A percentile compares a stretch with the other conserved stretches of the same genome.
These are phyloP conservation scores for Trifolium dubium DNA, from an alignment of 306 rosid genomes.

Conservation along the genomic window DNA sequence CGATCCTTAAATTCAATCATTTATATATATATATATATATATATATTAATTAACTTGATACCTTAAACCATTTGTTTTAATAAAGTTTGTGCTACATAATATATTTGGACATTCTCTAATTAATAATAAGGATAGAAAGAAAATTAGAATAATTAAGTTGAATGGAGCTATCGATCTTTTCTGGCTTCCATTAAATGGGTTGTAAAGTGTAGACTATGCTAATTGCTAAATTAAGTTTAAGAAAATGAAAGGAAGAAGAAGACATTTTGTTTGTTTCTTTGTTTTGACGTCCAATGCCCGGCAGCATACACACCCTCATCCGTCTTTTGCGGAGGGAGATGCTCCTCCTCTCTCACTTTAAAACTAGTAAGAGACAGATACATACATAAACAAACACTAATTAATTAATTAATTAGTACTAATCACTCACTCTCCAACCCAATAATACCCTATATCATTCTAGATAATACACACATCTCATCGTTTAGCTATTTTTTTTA, in stretches of 20 bases:
- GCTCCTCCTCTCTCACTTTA: not conserved
- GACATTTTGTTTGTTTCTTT: constrained; percentile 36
- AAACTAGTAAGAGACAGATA: not conserved
- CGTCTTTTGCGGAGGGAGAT: constrained; percentile 61
- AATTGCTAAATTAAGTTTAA: not conserved
- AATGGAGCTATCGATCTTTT: constrained; percentile 26
- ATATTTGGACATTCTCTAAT: too few relatives aligned
- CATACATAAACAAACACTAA: not conserved
- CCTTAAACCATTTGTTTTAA: too few relatives aligned
- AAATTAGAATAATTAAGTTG: constrained; percentile 18
- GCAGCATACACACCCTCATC: constrained; percentile 59
- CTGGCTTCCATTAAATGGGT: constrained; percentile 45
- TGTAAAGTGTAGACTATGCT: constrained; percentile 29
- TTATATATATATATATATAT: too few relatives aligned
- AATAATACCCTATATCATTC: not conserved
- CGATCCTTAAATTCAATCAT: too few relatives aligned
- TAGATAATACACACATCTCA: not conserved
- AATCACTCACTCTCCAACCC: constrained; percentile 1
- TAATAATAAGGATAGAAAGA: too few relatives aligned
- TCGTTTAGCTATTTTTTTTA: not conserved
- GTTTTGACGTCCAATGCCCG: constrained; percentile 72
- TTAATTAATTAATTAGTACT: not conserved
- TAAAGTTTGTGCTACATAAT: too few relatives aligned
- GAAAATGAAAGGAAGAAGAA: constrained; percentile 36
- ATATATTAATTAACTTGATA: too few relatives aligned